Conservation (phyloP, 2,329 filamentous ascomycete genomes). For the Didymella lethalis region DNA sequence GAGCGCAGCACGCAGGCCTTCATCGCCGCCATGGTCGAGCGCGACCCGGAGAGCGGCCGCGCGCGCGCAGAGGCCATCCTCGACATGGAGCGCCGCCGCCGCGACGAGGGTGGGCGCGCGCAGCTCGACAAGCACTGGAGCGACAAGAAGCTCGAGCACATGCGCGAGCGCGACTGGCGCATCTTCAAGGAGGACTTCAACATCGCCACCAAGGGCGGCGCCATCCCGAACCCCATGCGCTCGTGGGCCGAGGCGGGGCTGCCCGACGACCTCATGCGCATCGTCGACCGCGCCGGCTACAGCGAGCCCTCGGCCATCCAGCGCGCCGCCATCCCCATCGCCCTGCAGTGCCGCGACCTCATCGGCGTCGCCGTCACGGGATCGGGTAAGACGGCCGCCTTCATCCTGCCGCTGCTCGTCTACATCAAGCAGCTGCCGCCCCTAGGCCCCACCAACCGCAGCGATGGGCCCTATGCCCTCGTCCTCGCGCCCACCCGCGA, state of each 20-base stretch:
- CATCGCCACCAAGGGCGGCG: conserved; percentile 90
- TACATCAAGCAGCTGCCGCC: conserved; percentile 93
- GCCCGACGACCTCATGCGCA: conserved; percentile 77
- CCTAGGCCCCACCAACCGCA: conserved; percentile 83
- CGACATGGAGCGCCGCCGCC: conserved; percentile 81
- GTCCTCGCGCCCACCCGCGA: conserved; percentile 97
- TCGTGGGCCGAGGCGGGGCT: conserved; percentile 87
- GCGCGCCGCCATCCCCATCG: conserved; percentile 93
- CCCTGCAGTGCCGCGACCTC: conserved; percentile 89
- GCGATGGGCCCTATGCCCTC: conserved; percentile 96
- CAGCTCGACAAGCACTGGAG: conserved; percentile 94
- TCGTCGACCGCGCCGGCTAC: conserved; percentile 87
- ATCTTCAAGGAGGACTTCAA: conserved; percentile 99
- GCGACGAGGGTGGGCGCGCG: conserved; percentile 74
- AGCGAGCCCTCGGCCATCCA: conserved; percentile 92
- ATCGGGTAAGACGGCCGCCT: conserved; percentile 97
- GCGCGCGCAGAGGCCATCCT: conserved; percentile 80
- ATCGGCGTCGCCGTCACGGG: conserved; percentile 98
- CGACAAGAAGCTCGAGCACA: conserved; percentile 88
- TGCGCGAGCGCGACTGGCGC: conserved; percentile 98
- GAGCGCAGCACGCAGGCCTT: conserved; percentile 63
- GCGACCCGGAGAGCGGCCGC: conserved; percentile 77
- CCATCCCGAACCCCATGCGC: conserved; percentile 95
- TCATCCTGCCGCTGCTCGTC: conserved; percentile 87
- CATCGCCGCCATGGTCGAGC: conserved; percentile 74